These are phyloP conservation scores for Diaporthe citriasiana DNA, from an alignment of 2,329 filamentous ascomycete genomes.

Conservation along the genomic window DNA sequence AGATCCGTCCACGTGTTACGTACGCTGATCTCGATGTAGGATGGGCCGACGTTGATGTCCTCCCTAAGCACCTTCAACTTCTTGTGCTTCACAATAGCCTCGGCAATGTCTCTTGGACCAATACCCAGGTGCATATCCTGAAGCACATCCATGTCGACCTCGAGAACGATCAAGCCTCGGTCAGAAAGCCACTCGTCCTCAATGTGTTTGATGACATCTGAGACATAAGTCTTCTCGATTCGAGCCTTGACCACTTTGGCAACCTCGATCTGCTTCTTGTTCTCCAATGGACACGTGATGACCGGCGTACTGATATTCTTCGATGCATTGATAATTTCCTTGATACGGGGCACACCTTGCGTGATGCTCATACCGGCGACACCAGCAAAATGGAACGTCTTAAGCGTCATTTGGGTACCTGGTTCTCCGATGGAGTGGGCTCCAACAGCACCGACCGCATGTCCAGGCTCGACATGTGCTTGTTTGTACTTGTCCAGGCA, in stretches of 20 bases:
- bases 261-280: slow-evolving; percentile 79
- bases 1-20: slow-evolving; percentile 66
- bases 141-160: slow-evolving; percentile 84
- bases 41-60: slow-evolving; percentile 74
- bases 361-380: slow-evolving; percentile 99
- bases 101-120: slow-evolving; percentile 77
- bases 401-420: slow-evolving; percentile 98
- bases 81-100: slow-evolving; percentile 83
- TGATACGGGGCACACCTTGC: slow-evolving; percentile 98
- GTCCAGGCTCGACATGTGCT: slow-evolving; percentile 92
- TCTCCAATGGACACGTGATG: slow-evolving; percentile 87
- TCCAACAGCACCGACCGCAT: slow-evolving; percentile 95
- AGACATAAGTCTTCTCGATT: slow-evolving; percentile 94
- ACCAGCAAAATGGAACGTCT: slow-evolving; percentile 99
- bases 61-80: slow-evolving; percentile 81
- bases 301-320: slow-evolving; percentile 94
- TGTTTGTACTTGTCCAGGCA: slow-evolving; percentile 93
- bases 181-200: slow-evolving; percentile 90
- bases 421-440: slow-evolving; percentile 98
- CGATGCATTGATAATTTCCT: slow-evolving; percentile 99
- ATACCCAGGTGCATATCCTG: slow-evolving; percentile 87
- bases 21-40: slow-evolving; percentile 81
- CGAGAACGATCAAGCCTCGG: slow-evolving; percentile 82
- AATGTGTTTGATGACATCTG: slow-evolving; percentile 83
- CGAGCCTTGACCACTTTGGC: slow-evolving; percentile 93